These are phyloP conservation scores for Aureobasidium sp. DNA, from an alignment of 2,329 filamentous ascomycete species.

Conservation along the genomic window DNA sequence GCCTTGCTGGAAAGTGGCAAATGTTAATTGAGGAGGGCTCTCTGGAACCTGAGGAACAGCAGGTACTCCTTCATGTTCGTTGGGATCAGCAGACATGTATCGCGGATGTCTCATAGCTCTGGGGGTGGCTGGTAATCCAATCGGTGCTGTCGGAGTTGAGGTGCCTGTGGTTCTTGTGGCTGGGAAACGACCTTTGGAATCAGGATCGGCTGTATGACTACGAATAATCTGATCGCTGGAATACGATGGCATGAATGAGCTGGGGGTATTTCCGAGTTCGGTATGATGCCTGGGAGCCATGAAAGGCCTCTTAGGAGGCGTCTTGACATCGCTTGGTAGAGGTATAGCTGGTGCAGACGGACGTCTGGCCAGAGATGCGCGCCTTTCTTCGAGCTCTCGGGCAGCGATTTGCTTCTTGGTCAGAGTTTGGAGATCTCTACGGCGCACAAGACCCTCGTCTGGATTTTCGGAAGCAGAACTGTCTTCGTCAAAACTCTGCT, in stretches of 20 bases:
- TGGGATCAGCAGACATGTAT: conserved; percentile 52
- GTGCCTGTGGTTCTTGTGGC: conserved; percentile 27
- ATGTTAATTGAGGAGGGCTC: conserved; percentile 22
- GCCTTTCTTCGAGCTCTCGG: conserved; percentile 78
- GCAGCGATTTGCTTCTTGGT: conserved; percentile 45
- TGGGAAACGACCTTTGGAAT: conserved; percentile 31
- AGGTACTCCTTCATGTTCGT: conserved; percentile 40
- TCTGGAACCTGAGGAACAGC: conserved; percentile 50
- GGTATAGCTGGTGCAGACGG: conserved; percentile 74
- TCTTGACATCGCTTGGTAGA: conserved; percentile 53
- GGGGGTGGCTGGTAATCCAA: conserved; percentile 84
- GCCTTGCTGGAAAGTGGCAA: conserved; percentile 19
- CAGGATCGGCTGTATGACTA: conserved; percentile 58
- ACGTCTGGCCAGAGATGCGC: conserved; percentile 71
- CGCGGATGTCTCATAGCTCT: conserved; percentile 79
- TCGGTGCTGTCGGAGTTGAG: conserved; percentile 44
- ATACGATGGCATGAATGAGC: conserved; percentile 26
- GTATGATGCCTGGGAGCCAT: conserved; percentile 28
- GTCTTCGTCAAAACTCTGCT: neutral
- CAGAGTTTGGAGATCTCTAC: conserved; percentile 13
- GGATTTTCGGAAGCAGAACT: conserved; percentile 33
- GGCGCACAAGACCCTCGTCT: conserved; percentile 19
- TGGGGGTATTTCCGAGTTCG: conserved; percentile 37
- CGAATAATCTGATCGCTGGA: conserved; percentile 37
- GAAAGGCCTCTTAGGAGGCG: conserved; percentile 26